Conservation (phyloP, 1,284 basidiomycete genomes). For the Ustilago cynodontis region DNA sequence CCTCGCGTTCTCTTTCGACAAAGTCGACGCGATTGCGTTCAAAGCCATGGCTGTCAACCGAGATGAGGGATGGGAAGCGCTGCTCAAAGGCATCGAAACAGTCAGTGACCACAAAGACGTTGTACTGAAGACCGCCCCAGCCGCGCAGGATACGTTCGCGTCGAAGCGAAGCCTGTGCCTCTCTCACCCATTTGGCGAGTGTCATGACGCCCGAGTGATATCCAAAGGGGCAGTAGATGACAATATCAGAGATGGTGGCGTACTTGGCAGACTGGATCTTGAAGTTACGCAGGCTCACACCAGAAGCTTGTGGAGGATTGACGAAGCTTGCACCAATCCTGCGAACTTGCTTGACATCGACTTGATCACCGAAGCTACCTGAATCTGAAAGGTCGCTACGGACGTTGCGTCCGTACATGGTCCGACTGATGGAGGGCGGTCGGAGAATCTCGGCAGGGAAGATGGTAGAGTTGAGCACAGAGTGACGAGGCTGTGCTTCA, state of each 20-base stretch:
- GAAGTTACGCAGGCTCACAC: conserved; percentile 66
- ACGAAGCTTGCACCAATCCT: conserved; percentile 45
- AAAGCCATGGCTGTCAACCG: conserved; percentile 72
- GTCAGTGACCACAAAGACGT: conserved; percentile 85
- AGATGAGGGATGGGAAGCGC: conserved; percentile 73
- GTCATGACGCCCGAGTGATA: conserved; percentile 55
- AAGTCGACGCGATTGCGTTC: conserved; percentile 72
- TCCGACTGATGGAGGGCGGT: conserved; percentile 40
- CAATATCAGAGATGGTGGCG: conserved; percentile 86
- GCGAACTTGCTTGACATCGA: conserved; percentile 18
- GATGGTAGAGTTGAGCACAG: conserved; percentile 61
- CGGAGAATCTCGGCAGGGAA: conserved; percentile 54
- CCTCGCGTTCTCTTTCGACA: conserved; percentile 79
- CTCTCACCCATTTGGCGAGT: conserved; percentile 59
- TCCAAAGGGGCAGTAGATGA: conserved; percentile 77
- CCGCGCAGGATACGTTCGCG: conserved; percentile 73
- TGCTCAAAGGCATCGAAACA: conserved; percentile 74
- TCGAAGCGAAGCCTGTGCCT: conserved; percentile 62
- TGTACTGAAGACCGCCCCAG: conserved; percentile 78
- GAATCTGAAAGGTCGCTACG: conserved; percentile 26
- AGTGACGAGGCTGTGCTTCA: conserved; percentile 56
- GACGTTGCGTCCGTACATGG: conserved; percentile 37
- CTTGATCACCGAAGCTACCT: conserved; percentile 22
- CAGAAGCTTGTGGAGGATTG: conserved; percentile 50
- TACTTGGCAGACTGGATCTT: conserved; percentile 77